Percentiles rank a stretch among this genome's conserved stretches.
These are phyloP conservation scores for Termitomyces heimii DNA, from an alignment of 768 basidiomycete genomes.

Conservation along the genomic window DNA sequence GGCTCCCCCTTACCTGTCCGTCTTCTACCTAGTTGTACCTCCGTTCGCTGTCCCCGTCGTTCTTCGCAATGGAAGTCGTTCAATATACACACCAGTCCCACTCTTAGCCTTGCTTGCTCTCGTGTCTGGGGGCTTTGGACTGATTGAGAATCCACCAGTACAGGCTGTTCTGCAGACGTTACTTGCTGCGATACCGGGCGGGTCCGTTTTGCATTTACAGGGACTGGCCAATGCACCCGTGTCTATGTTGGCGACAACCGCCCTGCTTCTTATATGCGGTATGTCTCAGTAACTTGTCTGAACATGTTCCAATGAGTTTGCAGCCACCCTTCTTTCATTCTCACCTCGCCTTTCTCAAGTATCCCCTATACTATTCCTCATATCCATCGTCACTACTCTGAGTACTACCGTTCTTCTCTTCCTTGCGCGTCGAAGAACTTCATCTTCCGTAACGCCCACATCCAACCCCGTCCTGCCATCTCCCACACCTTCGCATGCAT, in stretches of 20 bases:
- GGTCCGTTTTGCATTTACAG: conserved; percentile 9
- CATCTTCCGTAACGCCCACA: not conserved
- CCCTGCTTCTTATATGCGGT: conserved; percentile 8
- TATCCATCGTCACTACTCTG: conserved; percentile 4
- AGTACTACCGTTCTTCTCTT: conserved; percentile 1
- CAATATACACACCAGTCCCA: conserved; percentile 6
- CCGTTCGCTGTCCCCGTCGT: conserved; percentile 2
- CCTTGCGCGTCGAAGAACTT: not conserved
- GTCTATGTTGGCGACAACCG: conserved; percentile 1
- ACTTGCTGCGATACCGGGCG: conserved; percentile 4
- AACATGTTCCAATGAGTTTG: not conserved
- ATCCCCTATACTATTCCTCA: conserved; percentile 5
- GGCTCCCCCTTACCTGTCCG: conserved; percentile 1
- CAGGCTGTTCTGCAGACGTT: conserved; percentile 9
- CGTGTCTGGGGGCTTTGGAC: conserved; percentile 3
- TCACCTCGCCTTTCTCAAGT: conserved; percentile 2
- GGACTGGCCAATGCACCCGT: not conserved
- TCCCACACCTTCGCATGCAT: not conserved
- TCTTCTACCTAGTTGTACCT: conserved; percentile 1
- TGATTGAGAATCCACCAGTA: not conserved
- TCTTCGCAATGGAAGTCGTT: not conserved
- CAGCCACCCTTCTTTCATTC: conserved; percentile 12
- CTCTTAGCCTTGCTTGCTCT: conserved; percentile 7
- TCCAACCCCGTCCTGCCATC: not conserved
- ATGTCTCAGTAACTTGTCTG: not conserved